Percentiles rank a stretch among this genome's conserved stretches.
These are phyloP conservation scores for Silene coronaria DNA, from an alignment of 179 eudicot genomes.

Conservation along the genomic window DNA sequence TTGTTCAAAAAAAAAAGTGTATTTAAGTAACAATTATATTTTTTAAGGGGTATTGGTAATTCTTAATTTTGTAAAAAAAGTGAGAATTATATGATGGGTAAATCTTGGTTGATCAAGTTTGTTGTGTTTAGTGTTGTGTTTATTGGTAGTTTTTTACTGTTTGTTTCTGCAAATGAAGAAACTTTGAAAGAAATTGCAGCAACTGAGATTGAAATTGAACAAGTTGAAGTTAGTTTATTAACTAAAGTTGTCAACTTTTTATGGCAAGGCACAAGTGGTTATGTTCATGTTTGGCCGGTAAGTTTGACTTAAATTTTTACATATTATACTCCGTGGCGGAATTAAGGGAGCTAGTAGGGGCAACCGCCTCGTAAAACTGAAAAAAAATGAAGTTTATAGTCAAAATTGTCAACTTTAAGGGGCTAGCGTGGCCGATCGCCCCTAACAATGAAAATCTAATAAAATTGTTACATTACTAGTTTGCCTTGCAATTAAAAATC, in stretches of 20 bases:
- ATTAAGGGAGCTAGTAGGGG: too few relatives aligned
- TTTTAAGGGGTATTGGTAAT: slow-evolving; percentile 5
- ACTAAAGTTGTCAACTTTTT: slow-evolving; percentile 27
- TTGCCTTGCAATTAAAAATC: too few relatives aligned
- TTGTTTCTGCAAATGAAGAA: slow-evolving; percentile 29
- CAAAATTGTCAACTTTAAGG: too few relatives aligned
- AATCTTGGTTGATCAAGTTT: slow-evolving; percentile 25
- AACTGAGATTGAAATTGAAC: slow-evolving; percentile 29
- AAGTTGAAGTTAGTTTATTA: slow-evolving; percentile 21
- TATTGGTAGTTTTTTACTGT: slow-evolving; percentile 17
- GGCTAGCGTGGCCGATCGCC: too few relatives aligned
- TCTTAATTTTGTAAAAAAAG: neutral
- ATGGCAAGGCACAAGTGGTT: slow-evolving; percentile 29
- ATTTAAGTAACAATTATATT: neutral
- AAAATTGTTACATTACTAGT: too few relatives aligned
- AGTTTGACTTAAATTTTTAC: slow-evolving; percentile 17
- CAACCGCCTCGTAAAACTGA: too few relatives aligned
- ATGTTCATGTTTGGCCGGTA: slow-evolving; percentile 43
- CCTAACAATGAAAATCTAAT: too few relatives aligned
- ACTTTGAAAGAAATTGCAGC: slow-evolving; percentile 12
- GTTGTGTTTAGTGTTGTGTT: slow-evolving; percentile 18
- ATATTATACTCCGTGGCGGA: too few relatives aligned
- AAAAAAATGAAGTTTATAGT: too few relatives aligned
- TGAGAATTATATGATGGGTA: slow-evolving; percentile 19
- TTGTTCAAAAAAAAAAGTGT: slow-evolving; percentile 10